Base-by-base conservation (phyloP, 2,329 filamentous ascomycete species). In the Fusarium mundagurra region DNA sequence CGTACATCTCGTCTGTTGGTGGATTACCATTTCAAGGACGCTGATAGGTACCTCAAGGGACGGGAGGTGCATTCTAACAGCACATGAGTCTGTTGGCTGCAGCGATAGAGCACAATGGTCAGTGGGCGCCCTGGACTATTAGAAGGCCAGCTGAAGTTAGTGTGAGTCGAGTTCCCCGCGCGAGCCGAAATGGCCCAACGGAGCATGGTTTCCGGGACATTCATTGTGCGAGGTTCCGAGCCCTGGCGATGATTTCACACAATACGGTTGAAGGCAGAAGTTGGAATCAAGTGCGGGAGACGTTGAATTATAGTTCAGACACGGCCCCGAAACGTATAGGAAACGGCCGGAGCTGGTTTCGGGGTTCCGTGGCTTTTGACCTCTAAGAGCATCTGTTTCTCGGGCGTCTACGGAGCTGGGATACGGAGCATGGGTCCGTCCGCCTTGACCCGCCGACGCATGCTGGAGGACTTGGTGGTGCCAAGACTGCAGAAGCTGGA, bases 381-480 rank as follows among this genome's bases (percentile, higher is more conserved):
- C 41, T 53, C 39, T 61, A 57, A 24, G 47, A 73, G 43, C 67
- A 44, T 41, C 43, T 67, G 73, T 31, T 31, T 60, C 45, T 76
- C 75, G 75, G 75, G 75, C 64, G 61, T 55, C 75, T 48, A 68
- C 75, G 75, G 75, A 77, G 73, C 61, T 31, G 59, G 36, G 51
- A n/a, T 51, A 17, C 41, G 38, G 51, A 33, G 39, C 53, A 55
- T 22, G 63, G 63, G 53, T 27, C 63, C 53, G 53, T 27, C 67
- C 53, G 44, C 64, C 45, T 53, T 60, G 57, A 62, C 53, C 50
- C n/a, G 27, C 27, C n/a, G n/a, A 36, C 31, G 20, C 14, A 33
- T 31, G 27, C 20, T 73, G 33, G 58, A 53, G 47, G 57, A 64
- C 48, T 60, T 41, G 29, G 31, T 41, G 29, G 31, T 62, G 60